Evolutionary conservation across 768 basidiomycete species (phyloP), one percentile per base, ranked within the genome.

Genomic region (Roridomyces roridus): DNA sequence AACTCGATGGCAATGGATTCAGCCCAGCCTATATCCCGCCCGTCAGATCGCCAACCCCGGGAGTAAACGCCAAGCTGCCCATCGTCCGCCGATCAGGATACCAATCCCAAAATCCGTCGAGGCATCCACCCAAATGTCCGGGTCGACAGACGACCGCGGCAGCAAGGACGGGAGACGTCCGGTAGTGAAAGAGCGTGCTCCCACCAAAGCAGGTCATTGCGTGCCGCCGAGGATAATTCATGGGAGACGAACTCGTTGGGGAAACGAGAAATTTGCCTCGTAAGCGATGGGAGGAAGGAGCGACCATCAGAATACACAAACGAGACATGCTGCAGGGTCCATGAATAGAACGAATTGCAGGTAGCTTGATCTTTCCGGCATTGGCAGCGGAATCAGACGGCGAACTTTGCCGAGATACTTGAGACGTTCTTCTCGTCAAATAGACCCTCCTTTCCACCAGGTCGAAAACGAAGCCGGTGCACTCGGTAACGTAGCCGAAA

Each of bases 221-320:
- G 34, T 3, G 51, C 51, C 3, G 51, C 50, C 14, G 29, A 14
- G 5, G 50, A 21, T 2, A 50, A 24, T 24, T 26, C 40, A 41
- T 57, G 55, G 4, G 55, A 51, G n/a, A 44, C 48, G 24, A 44
- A 51, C 3, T 57, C 43, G 43, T 52, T 52, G 31, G 51, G 42
- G 23, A 52, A 52, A 2, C n/a, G 31, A 0, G 42, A 36, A 17
- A 52, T 52, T 25, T 43, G 40, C 4, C 21, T 7, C 4, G 41
- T 51, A 5, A 51, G 31, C 11, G 50, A 51, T 1, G 46, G 45
- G 4, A 49, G 28, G 15, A 57, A 57, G 15, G 47, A 49, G 5
- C 55, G 55, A 2, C 55, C 55, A 18, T 47, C 47, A 17, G 47
- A 47, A 26, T 57, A 57, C 0, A 57, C 41, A 20, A 57, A 57